Evolutionary conservation across 2,329 filamentous ascomycete genomes (phyloP).

Genomic region (Fusarium verrucosum): DNA sequence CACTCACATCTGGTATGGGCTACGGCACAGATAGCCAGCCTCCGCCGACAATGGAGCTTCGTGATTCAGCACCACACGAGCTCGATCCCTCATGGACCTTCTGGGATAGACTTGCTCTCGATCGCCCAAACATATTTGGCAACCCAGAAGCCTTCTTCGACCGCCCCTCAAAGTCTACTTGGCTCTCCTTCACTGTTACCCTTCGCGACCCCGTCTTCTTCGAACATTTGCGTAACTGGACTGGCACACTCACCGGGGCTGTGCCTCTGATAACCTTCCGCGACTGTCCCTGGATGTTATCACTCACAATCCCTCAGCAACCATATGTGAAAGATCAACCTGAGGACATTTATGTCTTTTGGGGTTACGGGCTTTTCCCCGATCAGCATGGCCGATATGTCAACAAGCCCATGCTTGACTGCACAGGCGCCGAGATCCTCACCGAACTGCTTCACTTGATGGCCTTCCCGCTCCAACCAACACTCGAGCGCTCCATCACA

Average conservation of each 20-base stretch:
- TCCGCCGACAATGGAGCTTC: slow-evolving; percentile 41
- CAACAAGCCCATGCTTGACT: slow-evolving; percentile 41
- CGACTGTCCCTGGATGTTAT: slow-evolving; percentile 43
- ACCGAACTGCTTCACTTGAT: slow-evolving; percentile 40
- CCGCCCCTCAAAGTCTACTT: slow-evolving; percentile 42
- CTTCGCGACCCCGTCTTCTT: slow-evolving; percentile 38
- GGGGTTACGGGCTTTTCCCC: slow-evolving; percentile 43
- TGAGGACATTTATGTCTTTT: slow-evolving; percentile 38
- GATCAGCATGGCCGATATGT: slow-evolving; percentile 40
- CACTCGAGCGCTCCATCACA: slow-evolving; percentile 37
- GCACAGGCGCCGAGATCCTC: slow-evolving; percentile 41
- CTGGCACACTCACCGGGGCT: slow-evolving; percentile 35
- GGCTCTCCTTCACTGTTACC: slow-evolving; percentile 42
- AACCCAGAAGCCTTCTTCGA: slow-evolving; percentile 44
- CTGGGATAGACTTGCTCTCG: slow-evolving; percentile 39
- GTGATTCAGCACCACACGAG: slow-evolving; percentile 42
- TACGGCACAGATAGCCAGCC: slow-evolving; percentile 38
- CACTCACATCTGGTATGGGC: slow-evolving; percentile 42
- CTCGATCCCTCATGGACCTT: slow-evolving; percentile 40
- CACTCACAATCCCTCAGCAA: slow-evolving; percentile 38
- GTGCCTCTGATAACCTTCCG: slow-evolving; percentile 42
- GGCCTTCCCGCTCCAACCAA: slow-evolving; percentile 39
- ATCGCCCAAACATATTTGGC: slow-evolving; percentile 36
- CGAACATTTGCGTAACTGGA: slow-evolving; percentile 37
- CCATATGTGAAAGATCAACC: slow-evolving; percentile 41